Conservation (phyloP, 352 stramenopile species). For the Saprolegnia diclina region DNA sequence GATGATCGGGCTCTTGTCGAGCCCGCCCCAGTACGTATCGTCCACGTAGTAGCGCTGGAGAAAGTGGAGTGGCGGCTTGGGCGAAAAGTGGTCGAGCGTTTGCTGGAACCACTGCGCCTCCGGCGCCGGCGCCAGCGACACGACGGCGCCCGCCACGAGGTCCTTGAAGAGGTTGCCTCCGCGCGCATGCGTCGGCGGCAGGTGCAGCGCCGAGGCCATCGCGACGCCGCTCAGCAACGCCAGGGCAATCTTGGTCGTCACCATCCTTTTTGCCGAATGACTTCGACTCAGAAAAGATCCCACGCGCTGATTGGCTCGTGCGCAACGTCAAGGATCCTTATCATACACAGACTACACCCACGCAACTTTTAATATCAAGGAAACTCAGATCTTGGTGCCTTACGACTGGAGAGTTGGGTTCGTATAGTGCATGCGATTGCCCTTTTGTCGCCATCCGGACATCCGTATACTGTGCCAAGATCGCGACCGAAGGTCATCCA, state of each 20-base stretch:
- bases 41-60: constrained; percentile 74
- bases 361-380: neutral
- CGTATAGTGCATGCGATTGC: neutral
- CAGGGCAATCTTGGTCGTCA: neutral
- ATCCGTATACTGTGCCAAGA: neutral
- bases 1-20: constrained; percentile 57
- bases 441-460: neutral
- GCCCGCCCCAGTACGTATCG: constrained; percentile 48
- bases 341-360: neutral
- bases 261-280: constrained; percentile 2
- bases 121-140: constrained; percentile 17
- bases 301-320: neutral
- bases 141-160: neutral
- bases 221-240: neutral
- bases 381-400: no score
- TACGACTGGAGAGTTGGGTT: neutral
- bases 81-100: constrained; percentile 61
- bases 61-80: constrained; percentile 34
- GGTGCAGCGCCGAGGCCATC: neutral
- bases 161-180: constrained; percentile 20
- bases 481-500: neutral
- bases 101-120: constrained; percentile 64
- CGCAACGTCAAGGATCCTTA: neutral
- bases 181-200: constrained; percentile 22
- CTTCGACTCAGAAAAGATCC: neutral